Percentiles rank a stretch among this genome's conserved stretches.
phyloP scores from a whole-genome alignment of 768 basidiomycete genomes.

The Royoungia palumana region DNA sequence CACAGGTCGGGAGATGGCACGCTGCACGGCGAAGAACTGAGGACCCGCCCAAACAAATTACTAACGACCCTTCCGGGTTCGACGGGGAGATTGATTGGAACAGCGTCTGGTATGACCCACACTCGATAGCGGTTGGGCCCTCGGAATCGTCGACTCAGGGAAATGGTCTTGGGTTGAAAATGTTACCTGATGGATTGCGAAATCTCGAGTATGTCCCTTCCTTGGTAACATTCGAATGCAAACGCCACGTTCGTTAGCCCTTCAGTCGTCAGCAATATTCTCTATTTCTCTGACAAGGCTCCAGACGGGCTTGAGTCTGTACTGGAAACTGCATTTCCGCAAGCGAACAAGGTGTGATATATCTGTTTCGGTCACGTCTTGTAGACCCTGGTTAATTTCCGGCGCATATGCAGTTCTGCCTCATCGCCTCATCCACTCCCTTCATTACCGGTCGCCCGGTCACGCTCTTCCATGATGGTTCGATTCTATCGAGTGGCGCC shows the following conservation, averaged over 20 bases:
- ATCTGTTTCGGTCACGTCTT: not conserved
- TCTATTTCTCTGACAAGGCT: slow-evolving; percentile 57
- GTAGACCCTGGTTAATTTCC: not conserved
- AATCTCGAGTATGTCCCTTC: slow-evolving; percentile 24
- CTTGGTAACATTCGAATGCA: not conserved
- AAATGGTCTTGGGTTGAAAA: not conserved
- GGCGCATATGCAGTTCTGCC: slow-evolving; percentile 47
- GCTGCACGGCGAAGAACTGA: slow-evolving; percentile 38
- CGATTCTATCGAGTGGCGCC: slow-evolving; percentile 60
- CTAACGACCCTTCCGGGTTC: slow-evolving; percentile 2
- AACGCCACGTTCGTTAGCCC: slow-evolving; percentile 14
- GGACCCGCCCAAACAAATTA: slow-evolving; percentile 1
- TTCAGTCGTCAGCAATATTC: slow-evolving; percentile 25
- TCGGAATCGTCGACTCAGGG: not conserved
- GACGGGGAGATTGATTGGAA: slow-evolving; percentile 44
- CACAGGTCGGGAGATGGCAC: slow-evolving; percentile 74
- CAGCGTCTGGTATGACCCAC: slow-evolving; percentile 42
- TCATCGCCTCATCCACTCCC: slow-evolving; percentile 71
- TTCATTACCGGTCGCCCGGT: slow-evolving; percentile 74
- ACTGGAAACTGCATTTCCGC: slow-evolving; percentile 38
- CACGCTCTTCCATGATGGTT: slow-evolving; percentile 59
- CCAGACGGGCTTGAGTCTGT: slow-evolving; percentile 53
- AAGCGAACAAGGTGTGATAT: slow-evolving; percentile 44
- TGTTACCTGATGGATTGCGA: slow-evolving; percentile 40
- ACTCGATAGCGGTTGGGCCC: not conserved